Evolutionary conservation across 2,329 filamentous ascomycete species (phyloP), one percentile per base, ranked within the genome.

Genomic region (Dactylellina leptospora): DNA sequence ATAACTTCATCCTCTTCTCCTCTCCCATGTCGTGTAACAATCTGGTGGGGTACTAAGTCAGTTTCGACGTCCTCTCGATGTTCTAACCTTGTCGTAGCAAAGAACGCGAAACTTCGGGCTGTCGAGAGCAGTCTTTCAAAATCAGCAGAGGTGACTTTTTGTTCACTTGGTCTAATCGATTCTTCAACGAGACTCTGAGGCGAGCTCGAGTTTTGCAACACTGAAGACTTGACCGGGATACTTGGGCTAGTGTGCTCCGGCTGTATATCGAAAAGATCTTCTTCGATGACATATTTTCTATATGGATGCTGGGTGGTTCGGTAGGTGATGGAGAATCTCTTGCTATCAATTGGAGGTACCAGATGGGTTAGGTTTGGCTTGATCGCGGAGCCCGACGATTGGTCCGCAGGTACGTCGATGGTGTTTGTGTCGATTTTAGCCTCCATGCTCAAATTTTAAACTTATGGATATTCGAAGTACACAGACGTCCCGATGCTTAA

Each of bases 71-170:
- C 20, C 16, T 3, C 4, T 1, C 30, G 50, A 23, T 54, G 50
- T 13, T 25, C 10, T 16, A 59, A 10, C 6, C 13, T 48, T 20
- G 44, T 48, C 3, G 25, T 13, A 11, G 55, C 53, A 28, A 56
- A 30, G n/a, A 42, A 42, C 6, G 53, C 53, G 20, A 56, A 56
- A n/a, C 33, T 44, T 2, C 53, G 22, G 3, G 33, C 53, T 3
- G 20, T 27, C 2, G 33, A 16, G 20, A 56, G 36, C 9, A 56
- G 22, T 28, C 13, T 42, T 30, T 56, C 38, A 3, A 28, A 25
- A 36, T 56, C 53, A 3, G n/a, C 36, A 25, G 38, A 56, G 4
- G 18, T 56, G 5, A 56, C 25, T 18, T 2, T 28, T 30, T 36
- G 20, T 28, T 25, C 50, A 50, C 40, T 18, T 18, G 40, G 40